Conservation (phyloP, 2,329 filamentous ascomycete species). For the Calonectria leucothoes region DNA sequence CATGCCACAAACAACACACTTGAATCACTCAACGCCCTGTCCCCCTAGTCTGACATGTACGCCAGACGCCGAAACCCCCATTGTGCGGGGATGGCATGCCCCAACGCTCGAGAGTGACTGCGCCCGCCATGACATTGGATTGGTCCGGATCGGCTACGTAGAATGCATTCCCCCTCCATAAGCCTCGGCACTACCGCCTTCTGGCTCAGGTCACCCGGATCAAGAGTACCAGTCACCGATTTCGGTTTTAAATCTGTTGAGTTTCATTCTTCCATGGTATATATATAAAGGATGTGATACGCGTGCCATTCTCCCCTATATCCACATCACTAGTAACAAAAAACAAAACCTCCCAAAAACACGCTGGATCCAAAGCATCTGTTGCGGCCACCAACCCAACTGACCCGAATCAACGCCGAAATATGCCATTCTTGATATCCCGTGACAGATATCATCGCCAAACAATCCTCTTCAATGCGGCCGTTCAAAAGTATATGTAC, state of each 20-base stretch:
- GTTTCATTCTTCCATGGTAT: slow-evolving; percentile 30
- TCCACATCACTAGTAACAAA: slow-evolving; percentile 5
- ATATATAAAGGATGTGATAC: slow-evolving; percentile 1
- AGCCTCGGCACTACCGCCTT: slow-evolving; percentile 7
- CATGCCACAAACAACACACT: background rate
- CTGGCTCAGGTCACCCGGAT: background rate
- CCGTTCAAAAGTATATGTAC: slow-evolving; percentile 3
- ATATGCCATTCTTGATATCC: slow-evolving; percentile 30
- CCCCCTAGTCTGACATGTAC: background rate
- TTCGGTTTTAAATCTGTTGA: slow-evolving; percentile 14
- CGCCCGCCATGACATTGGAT: background rate
- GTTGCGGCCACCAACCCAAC: slow-evolving; percentile 23
- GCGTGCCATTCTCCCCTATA: slow-evolving; percentile 1
- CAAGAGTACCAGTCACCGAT: background rate
- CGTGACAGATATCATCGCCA: slow-evolving; percentile 14
- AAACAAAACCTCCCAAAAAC: background rate
- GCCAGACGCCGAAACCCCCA: background rate
- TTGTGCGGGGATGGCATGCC: background rate
- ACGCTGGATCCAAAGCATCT: slow-evolving; percentile 18
- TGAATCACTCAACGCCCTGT: background rate
- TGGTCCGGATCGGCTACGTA: background rate
- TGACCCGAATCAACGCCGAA: slow-evolving; percentile 33
- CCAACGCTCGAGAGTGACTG: background rate
- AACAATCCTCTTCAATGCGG: background rate
- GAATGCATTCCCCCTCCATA: background rate